phyloP scores from a whole-genome alignment of 1,284 basidiomycete species.

The Lignosus rhinocerotis region DNA sequence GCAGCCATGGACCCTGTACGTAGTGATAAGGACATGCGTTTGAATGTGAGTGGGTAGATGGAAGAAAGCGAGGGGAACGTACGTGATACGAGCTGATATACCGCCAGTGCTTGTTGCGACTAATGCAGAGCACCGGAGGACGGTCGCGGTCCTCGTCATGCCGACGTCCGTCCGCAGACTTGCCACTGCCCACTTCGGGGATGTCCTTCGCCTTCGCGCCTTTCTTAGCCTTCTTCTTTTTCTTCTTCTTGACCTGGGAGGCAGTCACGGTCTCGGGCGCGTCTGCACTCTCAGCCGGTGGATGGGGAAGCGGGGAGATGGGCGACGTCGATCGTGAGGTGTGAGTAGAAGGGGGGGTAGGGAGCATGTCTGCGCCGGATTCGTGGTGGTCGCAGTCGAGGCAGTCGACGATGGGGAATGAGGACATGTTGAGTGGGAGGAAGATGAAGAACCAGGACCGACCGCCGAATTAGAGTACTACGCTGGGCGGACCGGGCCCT shows the following conservation, averaged over 20 bases:
- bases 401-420: not conserved
- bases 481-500: not conserved
- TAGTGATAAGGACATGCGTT: not conserved
- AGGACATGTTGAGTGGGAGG: not conserved
- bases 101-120: constrained; percentile 84
- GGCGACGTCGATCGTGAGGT: constrained; percentile 29
- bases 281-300: constrained; percentile 6
- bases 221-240: constrained; percentile 71
- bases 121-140: constrained; percentile 72
- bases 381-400: constrained; percentile 5
- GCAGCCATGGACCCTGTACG: constrained; percentile 78
- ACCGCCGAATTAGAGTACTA: not conserved
- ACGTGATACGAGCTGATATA: constrained; percentile 88
- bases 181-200: constrained; percentile 25
- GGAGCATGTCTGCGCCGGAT: constrained; percentile 14
- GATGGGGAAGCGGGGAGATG: not conserved
- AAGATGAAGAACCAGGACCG: not conserved
- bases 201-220: constrained; percentile 45
- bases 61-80: constrained; percentile 34
- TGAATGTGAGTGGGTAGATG: not conserved
- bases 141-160: constrained; percentile 38
- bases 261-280: not conserved
- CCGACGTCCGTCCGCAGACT: constrained; percentile 6
- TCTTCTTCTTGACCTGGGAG: constrained; percentile 60
- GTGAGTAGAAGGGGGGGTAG: constrained; percentile 29